A percentile compares a stretch with the other conserved stretches of the same genome.
phyloP scores from a whole-genome alignment of 2,329 filamentous ascomycete species.

The Pseudogymnoascus sp. region DNA sequence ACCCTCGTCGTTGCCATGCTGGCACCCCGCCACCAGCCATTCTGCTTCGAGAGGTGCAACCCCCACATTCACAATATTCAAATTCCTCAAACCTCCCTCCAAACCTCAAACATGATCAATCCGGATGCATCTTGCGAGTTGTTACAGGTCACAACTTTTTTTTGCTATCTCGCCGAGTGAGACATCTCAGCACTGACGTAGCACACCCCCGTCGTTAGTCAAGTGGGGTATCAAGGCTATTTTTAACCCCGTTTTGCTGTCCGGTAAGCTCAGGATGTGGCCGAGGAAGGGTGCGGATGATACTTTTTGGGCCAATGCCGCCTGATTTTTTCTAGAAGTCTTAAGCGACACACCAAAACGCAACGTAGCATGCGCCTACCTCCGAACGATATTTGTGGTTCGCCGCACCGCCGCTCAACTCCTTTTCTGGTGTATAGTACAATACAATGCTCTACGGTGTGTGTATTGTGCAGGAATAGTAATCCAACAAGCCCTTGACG shows the following conservation, averaged over 20 bases:
- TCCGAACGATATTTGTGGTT: not conserved
- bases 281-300: not conserved
- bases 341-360: not conserved
- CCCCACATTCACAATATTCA: not conserved
- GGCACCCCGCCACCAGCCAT: not conserved
- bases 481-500: not conserved
- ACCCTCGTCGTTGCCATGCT: not conserved
- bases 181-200: not conserved
- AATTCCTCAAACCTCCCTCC: not conserved
- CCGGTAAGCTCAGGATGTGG: not conserved
- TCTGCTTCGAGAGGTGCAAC: not conserved
- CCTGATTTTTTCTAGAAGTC: not conserved
- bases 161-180: not conserved
- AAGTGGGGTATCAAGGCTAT: not conserved
- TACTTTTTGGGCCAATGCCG: not conserved
- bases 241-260: not conserved
- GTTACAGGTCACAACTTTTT: not conserved
- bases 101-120: not conserved
- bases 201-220: not conserved
- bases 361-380: constrained; percentile 3
- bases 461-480: not conserved
- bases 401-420: not conserved
- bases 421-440: not conserved
- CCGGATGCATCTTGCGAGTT: not conserved
- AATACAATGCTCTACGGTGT: not conserved